Evolutionary conservation across 202 grass and related monocot genomes (phyloP).

Genomic region (Panicum hallii): DNA sequence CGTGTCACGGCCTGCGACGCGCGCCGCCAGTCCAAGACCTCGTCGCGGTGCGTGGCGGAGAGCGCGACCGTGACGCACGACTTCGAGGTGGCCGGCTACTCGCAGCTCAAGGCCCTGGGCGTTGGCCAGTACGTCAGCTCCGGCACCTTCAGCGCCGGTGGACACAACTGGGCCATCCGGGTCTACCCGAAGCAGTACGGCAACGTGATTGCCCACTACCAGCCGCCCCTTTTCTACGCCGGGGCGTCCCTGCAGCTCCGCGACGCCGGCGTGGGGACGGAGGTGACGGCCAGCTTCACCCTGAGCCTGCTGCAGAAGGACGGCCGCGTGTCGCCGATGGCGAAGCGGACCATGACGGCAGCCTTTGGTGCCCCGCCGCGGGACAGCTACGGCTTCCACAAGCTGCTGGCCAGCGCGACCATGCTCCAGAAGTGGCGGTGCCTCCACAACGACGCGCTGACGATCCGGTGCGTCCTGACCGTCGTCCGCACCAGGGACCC

Average conservation of each 20-base stretch:
- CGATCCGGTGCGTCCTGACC: neutral
- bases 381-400: neutral
- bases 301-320: neutral
- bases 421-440: neutral
- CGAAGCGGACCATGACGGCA: neutral
- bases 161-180: neutral
- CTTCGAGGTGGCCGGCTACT: neutral
- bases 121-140: neutral
- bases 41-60: neutral
- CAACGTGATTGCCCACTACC: neutral
- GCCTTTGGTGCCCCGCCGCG: neutral
- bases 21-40: neutral
- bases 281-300: conserved; percentile 13
- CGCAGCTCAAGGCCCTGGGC: neutral
- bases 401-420: neutral
- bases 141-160: conserved; percentile 1
- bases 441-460: neutral
- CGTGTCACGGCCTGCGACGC: neutral
- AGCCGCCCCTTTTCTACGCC: neutral
- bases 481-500: neutral
- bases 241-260: neutral
- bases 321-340: neutral
- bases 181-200: neutral
- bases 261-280: neutral
- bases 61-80: neutral